Evolutionary conservation across 306 rosid species (phyloP), one percentile per base, ranked within the genome.

Genomic region (Corylus avellana): DNA sequence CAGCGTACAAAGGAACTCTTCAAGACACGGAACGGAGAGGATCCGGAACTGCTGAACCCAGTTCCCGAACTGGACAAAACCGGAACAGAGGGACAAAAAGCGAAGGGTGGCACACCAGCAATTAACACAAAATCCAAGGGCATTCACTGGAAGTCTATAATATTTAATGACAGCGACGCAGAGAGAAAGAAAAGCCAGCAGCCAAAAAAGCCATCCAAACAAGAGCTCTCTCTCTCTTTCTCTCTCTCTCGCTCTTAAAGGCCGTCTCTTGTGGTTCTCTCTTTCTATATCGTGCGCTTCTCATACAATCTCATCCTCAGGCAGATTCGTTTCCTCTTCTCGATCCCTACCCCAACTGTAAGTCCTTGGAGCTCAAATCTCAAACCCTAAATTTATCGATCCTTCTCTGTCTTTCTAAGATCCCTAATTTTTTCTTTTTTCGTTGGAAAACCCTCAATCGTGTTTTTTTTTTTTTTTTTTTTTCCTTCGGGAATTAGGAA

Each of bases 331-430:
- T 22, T 9, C 80, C 54, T 76, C 85, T 85, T 76, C 85, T 78
- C 88, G 93, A 89, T 92, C 97, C 87, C 89, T 73, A 49, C 53
- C 14, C 83, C 74, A 76, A 79, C 97, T 92, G 98, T 94, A 80
- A 86, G 98, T 82, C 73, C 46, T 77, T 53, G 16, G 25, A 84
- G 64, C 75, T 84, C 67, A 70, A 75, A 84, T 93, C 84, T 49
- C 10, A 73, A 73, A 29, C 69, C 85, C 86, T 76, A 75, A 73
- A 56, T 78, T 72, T 48, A 27, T 71, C 51, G 77, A 85, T 84
- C 68, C 20, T 59, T 74, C 53, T 54, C 32, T 25, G 18, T 25
- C 25, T 58, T 13, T 75, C 79, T 80, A 73, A 88, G 98, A 92
- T 94, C 98, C 90, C 91, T 75, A 83, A 81, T 84, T 78, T 72